These are phyloP conservation scores for Cornus florida DNA, from an alignment of 148 eudicot species.

Conservation along the genomic window DNA sequence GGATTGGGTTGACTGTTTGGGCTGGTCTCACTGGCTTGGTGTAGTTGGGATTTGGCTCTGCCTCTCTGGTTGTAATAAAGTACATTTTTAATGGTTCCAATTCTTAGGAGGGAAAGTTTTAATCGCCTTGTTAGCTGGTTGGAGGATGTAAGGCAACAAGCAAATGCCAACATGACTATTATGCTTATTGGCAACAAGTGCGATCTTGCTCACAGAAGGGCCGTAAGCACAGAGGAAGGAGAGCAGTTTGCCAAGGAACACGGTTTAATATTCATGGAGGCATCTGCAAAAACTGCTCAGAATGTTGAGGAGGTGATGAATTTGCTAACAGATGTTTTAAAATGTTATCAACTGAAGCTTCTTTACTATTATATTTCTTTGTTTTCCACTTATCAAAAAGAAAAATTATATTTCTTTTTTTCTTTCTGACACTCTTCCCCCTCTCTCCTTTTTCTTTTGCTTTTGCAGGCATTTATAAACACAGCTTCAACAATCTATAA, in stretches of 20 bases:
- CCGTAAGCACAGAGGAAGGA: slow-evolving; percentile 59
- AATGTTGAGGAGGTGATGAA: slow-evolving; percentile 52
- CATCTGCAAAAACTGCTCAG: slow-evolving; percentile 59
- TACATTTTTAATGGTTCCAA: background rate
- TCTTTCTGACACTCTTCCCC: background rate
- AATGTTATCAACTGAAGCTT: too few species aligned
- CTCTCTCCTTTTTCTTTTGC: background rate
- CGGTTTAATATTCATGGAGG: slow-evolving; percentile 59
- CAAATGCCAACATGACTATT: slow-evolving; percentile 57
- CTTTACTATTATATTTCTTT: too few species aligned
- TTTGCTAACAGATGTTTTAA: background rate
- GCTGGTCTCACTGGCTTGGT: background rate
- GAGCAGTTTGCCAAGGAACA: slow-evolving; percentile 61
- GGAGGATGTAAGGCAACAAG: slow-evolving; percentile 63
- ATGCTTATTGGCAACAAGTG: slow-evolving; percentile 57
- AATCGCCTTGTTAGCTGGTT: slow-evolving; percentile 62
- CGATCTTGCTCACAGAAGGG: slow-evolving; percentile 58
- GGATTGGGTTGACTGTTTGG: background rate
- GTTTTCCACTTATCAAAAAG: too few species aligned
- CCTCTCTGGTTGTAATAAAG: background rate
- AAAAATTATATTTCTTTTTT: background rate
- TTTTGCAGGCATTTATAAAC: slow-evolving; percentile 46
- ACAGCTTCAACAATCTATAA: slow-evolving; percentile 49
- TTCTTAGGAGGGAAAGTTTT: slow-evolving; percentile 56
- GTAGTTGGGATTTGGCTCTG: background rate